Base-by-base conservation (phyloP, 2,329 filamentous ascomycete species). In the Nemania sp. region DNA sequence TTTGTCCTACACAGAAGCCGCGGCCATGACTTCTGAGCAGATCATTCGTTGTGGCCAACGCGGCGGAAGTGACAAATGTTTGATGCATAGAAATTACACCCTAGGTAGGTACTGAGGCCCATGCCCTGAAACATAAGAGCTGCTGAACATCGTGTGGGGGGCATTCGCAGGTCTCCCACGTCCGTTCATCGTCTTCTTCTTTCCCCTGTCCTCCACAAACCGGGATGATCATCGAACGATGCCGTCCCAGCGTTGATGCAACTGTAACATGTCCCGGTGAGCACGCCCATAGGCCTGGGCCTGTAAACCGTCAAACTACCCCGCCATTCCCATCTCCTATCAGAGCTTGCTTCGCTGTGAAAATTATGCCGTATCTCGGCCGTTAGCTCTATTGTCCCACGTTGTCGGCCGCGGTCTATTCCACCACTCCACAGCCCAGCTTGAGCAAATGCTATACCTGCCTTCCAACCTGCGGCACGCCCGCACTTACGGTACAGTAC, bases 351-450 rank as follows among this genome's bases (percentile, higher is more conserved):
- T 31, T 31, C 8, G 28, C 9, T 9, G 28, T 12, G 28, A 31
- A 12, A 28, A 14, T 12, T 9, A 31, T 31, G n/a, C 11, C 33
- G 51, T 20, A 47, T 17, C 42, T 48, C 49, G 43, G 48, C 53
- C 49, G 48, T 37, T 42, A 28, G 8, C 23, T 31, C 44, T 37
- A 8, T n/a, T 22, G 20, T 26, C 42, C 33, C 34, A 22, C 20
- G 26, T 44, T 51, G 43, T 55, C 52, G 43, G 46, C 43, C 24
- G 43, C 39, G 37, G 49, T 47, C 36, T 34, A 48, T 58, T 42
- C 36, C 55, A 55, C 55, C 20, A 36, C 47, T 39, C 48, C 41
- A 37, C 50, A 44, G 40, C 47, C 44, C 44, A 44, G 26, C 6
- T 6, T 11, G 28, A 12, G n/a, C 28, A 5, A 14, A 12, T 31